Evolutionary conservation across 2,329 filamentous ascomycete genomes (phyloP), one percentile per base, ranked within the genome.

Genomic region (Aspergillus sp.): DNA sequence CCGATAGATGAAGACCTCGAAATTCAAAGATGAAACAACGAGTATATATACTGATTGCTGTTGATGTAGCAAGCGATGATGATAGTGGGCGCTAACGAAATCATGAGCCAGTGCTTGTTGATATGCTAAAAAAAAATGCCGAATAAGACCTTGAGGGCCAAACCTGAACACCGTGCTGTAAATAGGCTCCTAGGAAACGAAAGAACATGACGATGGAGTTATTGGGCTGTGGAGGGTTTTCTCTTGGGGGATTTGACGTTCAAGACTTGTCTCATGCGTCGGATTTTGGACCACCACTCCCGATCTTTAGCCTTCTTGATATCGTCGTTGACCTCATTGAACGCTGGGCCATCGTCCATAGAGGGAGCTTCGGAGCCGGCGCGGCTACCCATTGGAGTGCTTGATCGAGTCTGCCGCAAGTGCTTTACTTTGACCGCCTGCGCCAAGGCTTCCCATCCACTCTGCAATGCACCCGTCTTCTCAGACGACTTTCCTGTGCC

Each of bases 211-310:
- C 22, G 7, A 30, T 2, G 4, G 43, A 19, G 54, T 66, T 54
- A 68, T 30, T 66, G 49, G 15, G 45, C 17, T 23, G 53, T 59
- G 22, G 67, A 52, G 43, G 69, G 72, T 71, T 71, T 74, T 71
- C 84, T 88, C 72, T 81, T 87, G 8, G 81, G 79, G 1, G 82
- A 83, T 74, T 90, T 91, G 6, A 85, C 82, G 64, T 90, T 87
- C 69, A 92, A 87, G 51, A 91, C 76, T 71, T 88, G 91, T 81
- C 90, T 90, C 61, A 92, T 88, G 61, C 86, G 84, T 69, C 88
- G 84, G 65, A 92, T 77, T 67, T 88, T 84, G n/a, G 88, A 85
- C 89, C 89, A 91, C 65, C 89, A 83, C 75, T 90, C 88, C 74
- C 90, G 90, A 63, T 92, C 89, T 72, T 89, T 89, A 17, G 81